A percentile compares a stretch with the other conserved stretches of the same genome.
Evolutionary conservation across 192 early-diverging fungal genomes (phyloP).

Genomic region (Backusella tuberculispora): DNA sequence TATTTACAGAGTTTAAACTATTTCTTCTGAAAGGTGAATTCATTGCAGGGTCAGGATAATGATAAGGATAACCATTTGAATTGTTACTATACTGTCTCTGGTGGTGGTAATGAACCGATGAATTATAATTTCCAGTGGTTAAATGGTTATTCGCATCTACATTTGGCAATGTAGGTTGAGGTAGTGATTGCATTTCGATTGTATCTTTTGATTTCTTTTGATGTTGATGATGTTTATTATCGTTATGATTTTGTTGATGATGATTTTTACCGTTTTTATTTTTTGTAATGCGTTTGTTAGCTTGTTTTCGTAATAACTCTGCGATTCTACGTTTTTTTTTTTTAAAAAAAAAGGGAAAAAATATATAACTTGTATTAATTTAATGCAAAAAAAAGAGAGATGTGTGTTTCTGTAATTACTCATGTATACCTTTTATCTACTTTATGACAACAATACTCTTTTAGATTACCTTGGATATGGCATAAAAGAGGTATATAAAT

Average conservation of each 20-base stretch:
- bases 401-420: background rate
- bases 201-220: constrained; percentile 8
- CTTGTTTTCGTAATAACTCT: constrained; percentile 25
- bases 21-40: constrained; percentile 13
- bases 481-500: constrained; percentile 81
- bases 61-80: background rate
- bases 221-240: background rate
- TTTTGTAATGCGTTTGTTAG: constrained; percentile 14
- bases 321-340: constrained; percentile 6
- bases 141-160: background rate
- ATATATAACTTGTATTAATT: too few relatives aligned
- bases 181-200: constrained; percentile 18
- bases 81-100: too few relatives aligned
- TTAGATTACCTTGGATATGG: constrained; percentile 83
- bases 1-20: constrained; percentile 24
- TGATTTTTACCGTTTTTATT: constrained; percentile 14
- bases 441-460: constrained; percentile 90
- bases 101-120: background rate
- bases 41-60: background rate
- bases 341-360: background rate
- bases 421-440: constrained; percentile 79
- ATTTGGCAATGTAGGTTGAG: constrained; percentile 29
- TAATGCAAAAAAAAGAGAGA: background rate
- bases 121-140: background rate
- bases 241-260: constrained; percentile 1